phyloP scores from a whole-genome alignment of 1,284 basidiomycete species.

The Takashimella koratensis region DNA sequence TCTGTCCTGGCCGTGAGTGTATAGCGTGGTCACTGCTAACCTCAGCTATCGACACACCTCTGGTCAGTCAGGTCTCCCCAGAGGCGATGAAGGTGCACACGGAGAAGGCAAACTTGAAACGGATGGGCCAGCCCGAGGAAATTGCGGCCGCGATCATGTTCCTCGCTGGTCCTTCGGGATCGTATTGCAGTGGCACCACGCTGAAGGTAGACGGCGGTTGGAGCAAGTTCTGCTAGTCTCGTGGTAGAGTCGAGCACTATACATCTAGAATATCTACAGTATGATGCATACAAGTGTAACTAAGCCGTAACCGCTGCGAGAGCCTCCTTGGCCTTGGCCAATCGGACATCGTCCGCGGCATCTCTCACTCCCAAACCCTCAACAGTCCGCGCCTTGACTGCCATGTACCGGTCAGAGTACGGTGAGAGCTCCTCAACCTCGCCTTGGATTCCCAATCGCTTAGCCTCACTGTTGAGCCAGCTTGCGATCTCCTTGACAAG shows the following conservation, averaged over 20 bases:
- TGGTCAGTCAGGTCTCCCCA: slow-evolving; percentile 7
- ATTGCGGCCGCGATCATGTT: slow-evolving; percentile 25
- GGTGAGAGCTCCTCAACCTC: slow-evolving; percentile 25
- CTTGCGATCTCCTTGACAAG: slow-evolving; percentile 32
- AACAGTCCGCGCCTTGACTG: slow-evolving; percentile 1
- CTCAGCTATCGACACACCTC: slow-evolving; percentile 18
- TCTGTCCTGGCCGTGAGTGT: slow-evolving; percentile 20
- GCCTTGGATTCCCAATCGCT: slow-evolving; percentile 13
- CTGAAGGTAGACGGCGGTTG: slow-evolving; percentile 31
- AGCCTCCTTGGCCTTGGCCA: background rate
- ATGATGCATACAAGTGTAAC: too few species aligned
- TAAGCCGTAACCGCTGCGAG: too few species aligned
- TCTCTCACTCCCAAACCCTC: slow-evolving; percentile 1
- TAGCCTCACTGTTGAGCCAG: slow-evolving; percentile 34
- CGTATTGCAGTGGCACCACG: slow-evolving; percentile 23
- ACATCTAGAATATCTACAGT: too few species aligned
- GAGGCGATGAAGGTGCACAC: slow-evolving; percentile 8
- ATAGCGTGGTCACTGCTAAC: background rate
- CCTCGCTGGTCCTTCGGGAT: slow-evolving; percentile 21
- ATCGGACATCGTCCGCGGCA: background rate
- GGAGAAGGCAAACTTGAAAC: slow-evolving; percentile 15
- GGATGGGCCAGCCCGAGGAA: slow-evolving; percentile 27
- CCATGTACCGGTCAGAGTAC: slow-evolving; percentile 2
- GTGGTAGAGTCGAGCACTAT: too few species aligned
- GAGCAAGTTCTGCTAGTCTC: slow-evolving; percentile 17